A percentile compares a stretch with the other conserved stretches of the same genome.
Conservation (phyloP, 768 basidiomycete genomes). For the Pleurotus giganteus region DNA sequence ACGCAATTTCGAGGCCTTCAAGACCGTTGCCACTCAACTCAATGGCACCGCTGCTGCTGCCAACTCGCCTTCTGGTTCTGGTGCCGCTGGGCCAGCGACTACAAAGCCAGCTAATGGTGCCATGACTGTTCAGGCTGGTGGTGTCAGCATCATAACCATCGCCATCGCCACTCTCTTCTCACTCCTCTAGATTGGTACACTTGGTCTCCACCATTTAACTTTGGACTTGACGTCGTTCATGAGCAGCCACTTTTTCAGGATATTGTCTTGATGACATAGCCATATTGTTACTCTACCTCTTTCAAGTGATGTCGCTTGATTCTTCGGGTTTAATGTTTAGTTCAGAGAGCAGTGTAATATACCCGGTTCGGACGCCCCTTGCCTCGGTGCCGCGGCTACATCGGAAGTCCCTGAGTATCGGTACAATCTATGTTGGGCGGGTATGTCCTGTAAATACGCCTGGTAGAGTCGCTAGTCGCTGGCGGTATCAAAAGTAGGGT, state of each 20-base stretch:
- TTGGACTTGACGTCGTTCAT: not conserved
- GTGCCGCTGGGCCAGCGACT: constrained; percentile 18
- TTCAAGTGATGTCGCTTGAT: not conserved
- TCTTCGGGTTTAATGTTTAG: not conserved
- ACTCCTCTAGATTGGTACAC: not conserved
- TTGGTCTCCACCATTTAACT: not conserved
- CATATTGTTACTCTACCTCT: not conserved
- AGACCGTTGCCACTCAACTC: constrained; percentile 48
- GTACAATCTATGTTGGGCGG: too few species aligned
- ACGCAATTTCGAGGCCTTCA: constrained; percentile 57
- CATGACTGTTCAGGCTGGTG: constrained; percentile 29
- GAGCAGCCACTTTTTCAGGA: constrained; percentile 1
- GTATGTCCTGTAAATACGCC: too few species aligned
- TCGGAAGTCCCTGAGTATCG: not conserved
- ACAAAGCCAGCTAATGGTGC: constrained; percentile 26
- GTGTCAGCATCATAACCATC: constrained; percentile 21
- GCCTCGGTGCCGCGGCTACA: too few species aligned
- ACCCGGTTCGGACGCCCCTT: not conserved
- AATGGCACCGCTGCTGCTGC: constrained; percentile 49
- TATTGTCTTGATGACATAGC: constrained; percentile 10
- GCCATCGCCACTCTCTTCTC: constrained; percentile 1
- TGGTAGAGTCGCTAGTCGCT: too few species aligned
- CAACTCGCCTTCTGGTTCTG: constrained; percentile 19
- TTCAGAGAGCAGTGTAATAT: constrained; percentile 8
- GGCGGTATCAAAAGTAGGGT: too few species aligned